Evolutionary conservation across 176 grass and related monocot genomes (phyloP).

Genomic region (Echinochloa phyllopogon): DNA sequence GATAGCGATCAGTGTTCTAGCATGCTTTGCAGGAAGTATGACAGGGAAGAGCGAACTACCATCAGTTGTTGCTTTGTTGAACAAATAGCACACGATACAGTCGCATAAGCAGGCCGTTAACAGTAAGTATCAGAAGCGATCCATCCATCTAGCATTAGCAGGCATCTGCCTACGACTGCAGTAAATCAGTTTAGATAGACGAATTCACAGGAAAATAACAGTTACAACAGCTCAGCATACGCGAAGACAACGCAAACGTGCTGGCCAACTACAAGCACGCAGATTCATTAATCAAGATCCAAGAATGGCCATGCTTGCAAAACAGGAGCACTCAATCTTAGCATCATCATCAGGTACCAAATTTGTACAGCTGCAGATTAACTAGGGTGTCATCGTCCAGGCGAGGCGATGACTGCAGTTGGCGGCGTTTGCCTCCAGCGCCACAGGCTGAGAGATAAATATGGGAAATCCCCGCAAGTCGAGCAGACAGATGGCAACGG

Average conservation of each 20-base stretch:
- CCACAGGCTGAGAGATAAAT: slow-evolving; percentile 1
- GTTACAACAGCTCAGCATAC: neutral
- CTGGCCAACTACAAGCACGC: neutral
- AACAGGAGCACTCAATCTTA: neutral
- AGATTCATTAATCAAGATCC: neutral
- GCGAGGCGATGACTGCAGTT: neutral
- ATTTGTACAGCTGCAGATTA: slow-evolving; percentile 21
- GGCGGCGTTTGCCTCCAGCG: neutral
- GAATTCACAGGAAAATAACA: no score
- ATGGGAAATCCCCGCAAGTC: neutral
- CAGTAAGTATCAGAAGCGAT: neutral
- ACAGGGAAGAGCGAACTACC: neutral
- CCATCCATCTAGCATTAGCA: neutral
- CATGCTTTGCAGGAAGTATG: neutral
- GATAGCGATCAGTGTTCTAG: neutral
- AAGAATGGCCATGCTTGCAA: neutral
- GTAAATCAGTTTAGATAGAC: no score
- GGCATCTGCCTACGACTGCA: neutral
- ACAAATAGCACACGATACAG: neutral
- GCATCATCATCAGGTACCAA: neutral
- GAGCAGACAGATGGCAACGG: neutral
- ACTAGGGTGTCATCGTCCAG: neutral
- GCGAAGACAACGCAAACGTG: neutral
- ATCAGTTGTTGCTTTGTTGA: neutral
- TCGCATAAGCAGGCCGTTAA: neutral